Evolutionary conservation across 78 protist species (phyloP), one percentile per base, ranked within the genome.

Genomic region (Dictyostelium discoideum): DNA sequence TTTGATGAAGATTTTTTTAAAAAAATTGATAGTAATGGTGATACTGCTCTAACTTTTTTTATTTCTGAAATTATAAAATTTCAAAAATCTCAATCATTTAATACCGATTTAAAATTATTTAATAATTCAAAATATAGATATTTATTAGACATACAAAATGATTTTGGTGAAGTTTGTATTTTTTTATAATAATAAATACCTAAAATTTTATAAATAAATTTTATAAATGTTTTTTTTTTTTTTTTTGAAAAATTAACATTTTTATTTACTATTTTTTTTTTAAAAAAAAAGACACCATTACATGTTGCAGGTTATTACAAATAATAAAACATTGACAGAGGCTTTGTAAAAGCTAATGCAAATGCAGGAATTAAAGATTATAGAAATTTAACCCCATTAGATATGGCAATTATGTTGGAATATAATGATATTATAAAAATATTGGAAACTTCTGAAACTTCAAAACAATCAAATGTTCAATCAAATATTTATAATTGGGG

Each of bases 401-500:
- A 85, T 22, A 65, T 39, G n/a, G 76, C 76, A 46, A 24, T 65
- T 67, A 18, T 69, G 29, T 13, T 85, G 8, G 48, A 22, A 0
- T 14, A 85, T 9, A 2, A 39, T 8, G n/a, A 57, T 24, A 13
- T 72, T 11, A 3, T 46, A 16, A 74, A 24, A 24, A 48, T 40
- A 20, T 39, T 50, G 26, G 63, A 54, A 26, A 26, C n/a, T 3
- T 50, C 6, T 14, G 42, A 79, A 77, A 26, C 77, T 2, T 26
- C 20, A 3, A 24, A 44, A 9, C 3, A 7, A 9, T 54, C 77
- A 50, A 37, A 74, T 37, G 5, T 60, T 26, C 4, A n/a, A 16
- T 26, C 85, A 29, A 63, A 44, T 60, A 82, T 89, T 40, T 89
- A 80, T 69, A 72, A 87, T 24, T 89, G 86, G 86, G 94, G 94